Percentiles rank a stretch among this genome's conserved stretches.
Conservation (phyloP, 2,329 filamentous ascomycete species). For the Xylaria sp. region DNA sequence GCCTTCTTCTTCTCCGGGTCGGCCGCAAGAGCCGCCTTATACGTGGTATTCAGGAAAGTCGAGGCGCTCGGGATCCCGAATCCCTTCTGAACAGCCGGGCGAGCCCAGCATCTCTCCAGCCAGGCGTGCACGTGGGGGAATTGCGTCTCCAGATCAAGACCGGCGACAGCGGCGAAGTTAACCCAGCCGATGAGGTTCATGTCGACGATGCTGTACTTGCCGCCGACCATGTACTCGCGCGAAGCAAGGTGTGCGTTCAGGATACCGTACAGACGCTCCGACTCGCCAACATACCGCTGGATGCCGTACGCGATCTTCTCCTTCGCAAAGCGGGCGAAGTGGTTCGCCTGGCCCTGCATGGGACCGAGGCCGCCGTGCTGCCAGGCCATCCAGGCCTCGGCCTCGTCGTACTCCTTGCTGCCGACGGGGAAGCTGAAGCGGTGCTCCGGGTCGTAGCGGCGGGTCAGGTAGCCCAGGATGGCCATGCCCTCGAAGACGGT, state of each 20-base stretch:
- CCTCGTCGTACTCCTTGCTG: slow-evolving; percentile 35
- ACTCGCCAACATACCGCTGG: slow-evolving; percentile 71
- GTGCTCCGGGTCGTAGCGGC: slow-evolving; percentile 65
- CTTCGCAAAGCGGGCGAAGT: slow-evolving; percentile 63
- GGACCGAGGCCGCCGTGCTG: slow-evolving; percentile 72
- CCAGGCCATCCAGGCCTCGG: slow-evolving; percentile 61
- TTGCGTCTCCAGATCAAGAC: slow-evolving; percentile 51
- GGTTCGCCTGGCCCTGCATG: slow-evolving; percentile 68
- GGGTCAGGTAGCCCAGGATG: slow-evolving; percentile 68
- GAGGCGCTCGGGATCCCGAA: slow-evolving; percentile 51
- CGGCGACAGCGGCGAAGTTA: slow-evolving; percentile 51
- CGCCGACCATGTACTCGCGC: slow-evolving; percentile 52
- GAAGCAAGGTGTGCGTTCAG: slow-evolving; percentile 58
- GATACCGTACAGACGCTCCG: slow-evolving; percentile 66
- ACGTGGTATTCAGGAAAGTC: slow-evolving; percentile 36
- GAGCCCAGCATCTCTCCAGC: slow-evolving; percentile 55
- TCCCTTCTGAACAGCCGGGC: slow-evolving; percentile 60
- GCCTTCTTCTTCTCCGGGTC: slow-evolving; percentile 45
- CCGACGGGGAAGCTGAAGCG: slow-evolving; percentile 56
- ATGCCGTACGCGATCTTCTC: slow-evolving; percentile 66
- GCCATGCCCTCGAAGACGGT: slow-evolving; percentile 69
- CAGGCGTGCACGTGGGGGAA: slow-evolving; percentile 64
- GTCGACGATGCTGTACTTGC: slow-evolving; percentile 63
- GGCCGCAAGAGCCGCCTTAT: slow-evolving; percentile 39
- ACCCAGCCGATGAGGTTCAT: slow-evolving; percentile 70